Base-by-base conservation (phyloP, 192 early-diverging fungal species). In the Coemansia biformis region DNA sequence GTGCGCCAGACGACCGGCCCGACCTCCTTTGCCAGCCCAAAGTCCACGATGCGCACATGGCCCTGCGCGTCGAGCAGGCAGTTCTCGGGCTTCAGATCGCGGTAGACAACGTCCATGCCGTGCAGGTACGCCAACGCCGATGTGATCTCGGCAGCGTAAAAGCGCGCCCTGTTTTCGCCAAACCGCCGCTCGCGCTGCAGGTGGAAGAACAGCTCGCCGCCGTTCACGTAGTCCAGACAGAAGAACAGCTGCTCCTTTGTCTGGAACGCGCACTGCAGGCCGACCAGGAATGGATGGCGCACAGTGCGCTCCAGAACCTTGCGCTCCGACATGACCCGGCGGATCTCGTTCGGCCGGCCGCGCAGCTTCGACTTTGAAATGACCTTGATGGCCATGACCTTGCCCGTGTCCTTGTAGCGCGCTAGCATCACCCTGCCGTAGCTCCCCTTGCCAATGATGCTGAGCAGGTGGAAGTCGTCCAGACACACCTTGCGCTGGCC, bases 21-120 rank as follows among this genome's bases (percentile, higher is more conserved):
- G 30, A 85, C 82, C 31, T 84, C 89, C 57, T 95, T 95, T 21
- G 81, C 80, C 13, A 96, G 75, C 0, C 92, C 92, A 69, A 93
- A 95, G 57, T 94, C 91, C 0, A 90, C 90, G 37, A 94, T 64
- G 5, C 85, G 54, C 43, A 91, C 68, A 59, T 94, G 89, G 0
- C 89, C 91, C 4, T 84, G 75, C 34, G 75, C 70, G 41, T 84
- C 83, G 14, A 87, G 51, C 43, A 86, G 41, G 12, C 83, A 78
- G 51, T 84, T 86, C 46, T 86, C 85, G 4, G 82, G 83, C 58
- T 86, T 86, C 26, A 87, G 66, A 39, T 87, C 83, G 15, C 85
- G 78, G 31, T 83, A 83, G 12, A 83, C 79, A 11, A 83, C 74
- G 7, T 77, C 76, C 51, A 69, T 63, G 37, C 66, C 66, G 41